These are phyloP conservation scores for Vitis hybrid DNA, from an alignment of 177 flowering plant genomes.

Conservation along the genomic window DNA sequence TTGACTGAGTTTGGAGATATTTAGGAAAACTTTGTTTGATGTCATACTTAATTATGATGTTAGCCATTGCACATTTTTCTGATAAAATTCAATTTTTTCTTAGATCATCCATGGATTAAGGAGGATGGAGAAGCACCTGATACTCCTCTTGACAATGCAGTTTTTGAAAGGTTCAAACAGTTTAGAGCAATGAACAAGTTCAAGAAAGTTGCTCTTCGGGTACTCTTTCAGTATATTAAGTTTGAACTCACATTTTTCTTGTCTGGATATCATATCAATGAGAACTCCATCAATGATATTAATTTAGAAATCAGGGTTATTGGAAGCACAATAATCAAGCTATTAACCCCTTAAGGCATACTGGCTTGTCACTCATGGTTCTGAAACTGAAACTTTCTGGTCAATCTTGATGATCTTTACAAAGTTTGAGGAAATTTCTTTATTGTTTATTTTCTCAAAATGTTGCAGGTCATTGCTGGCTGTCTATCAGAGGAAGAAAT, in stretches of 20 bases:
- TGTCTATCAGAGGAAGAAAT: slow-evolving; percentile 71
- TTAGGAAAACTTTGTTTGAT: no score
- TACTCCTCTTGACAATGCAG: slow-evolving; percentile 86
- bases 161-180: slow-evolving; percentile 74
- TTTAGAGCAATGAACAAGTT: slow-evolving; percentile 91
- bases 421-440: neutral
- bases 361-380: no score
- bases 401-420: no score
- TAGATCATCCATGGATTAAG: slow-evolving; percentile 95
- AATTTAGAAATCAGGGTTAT: no score
- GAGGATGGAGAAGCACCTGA: slow-evolving; percentile 96
- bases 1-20: no score
- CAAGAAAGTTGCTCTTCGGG: slow-evolving; percentile 91
- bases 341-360: no score
- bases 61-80: neutral
- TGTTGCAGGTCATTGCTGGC: slow-evolving; percentile 60
- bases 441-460: neutral
- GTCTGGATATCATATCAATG: no score
- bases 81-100: neutral
- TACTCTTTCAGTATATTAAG: slow-evolving; percentile 15
- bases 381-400: no score
- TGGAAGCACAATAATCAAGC: no score
- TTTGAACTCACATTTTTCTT: no score
- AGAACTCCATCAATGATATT: no score
- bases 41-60: no score